Evolutionary conservation across 805 yeast genomes (phyloP).

Genomic region (Yarrowia osloensis): DNA sequence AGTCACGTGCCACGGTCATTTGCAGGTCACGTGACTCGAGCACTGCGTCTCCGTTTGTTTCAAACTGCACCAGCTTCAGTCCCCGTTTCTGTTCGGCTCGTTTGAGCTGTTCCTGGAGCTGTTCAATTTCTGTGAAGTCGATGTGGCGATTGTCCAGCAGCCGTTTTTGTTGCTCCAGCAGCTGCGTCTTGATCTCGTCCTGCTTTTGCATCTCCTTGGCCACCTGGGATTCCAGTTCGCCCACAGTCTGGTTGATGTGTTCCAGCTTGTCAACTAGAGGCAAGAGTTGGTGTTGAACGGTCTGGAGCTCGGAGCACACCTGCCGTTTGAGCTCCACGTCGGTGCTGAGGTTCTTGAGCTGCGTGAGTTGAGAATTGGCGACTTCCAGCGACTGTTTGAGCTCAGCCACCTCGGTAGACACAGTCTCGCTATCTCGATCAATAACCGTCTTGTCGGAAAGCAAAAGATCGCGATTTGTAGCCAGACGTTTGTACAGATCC

Average conservation of each 20-base stretch:
- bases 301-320: background rate
- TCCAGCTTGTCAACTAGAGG: constrained; percentile 9
- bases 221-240: background rate
- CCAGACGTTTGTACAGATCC: constrained; percentile 6
- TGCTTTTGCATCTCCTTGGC: background rate
- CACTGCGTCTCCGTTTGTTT: background rate
- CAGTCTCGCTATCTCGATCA: background rate
- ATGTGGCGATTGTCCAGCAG: background rate
- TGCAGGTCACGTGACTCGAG: background rate
- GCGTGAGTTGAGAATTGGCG: background rate
- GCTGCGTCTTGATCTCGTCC: background rate
- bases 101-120: background rate
- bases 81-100: background rate
- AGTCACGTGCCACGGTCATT: background rate
- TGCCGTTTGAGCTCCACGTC: constrained; percentile 15
- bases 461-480: background rate
- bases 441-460: background rate
- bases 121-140: constrained; percentile 6
- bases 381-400: background rate
- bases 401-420: background rate
- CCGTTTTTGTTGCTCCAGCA: background rate
- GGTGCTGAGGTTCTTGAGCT: constrained; percentile 2
- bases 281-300: background rate
- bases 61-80: background rate
- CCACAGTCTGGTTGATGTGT: background rate